Base-by-base conservation (phyloP, 2,329 filamentous ascomycete species). In the Keithomyces neogunnii region DNA sequence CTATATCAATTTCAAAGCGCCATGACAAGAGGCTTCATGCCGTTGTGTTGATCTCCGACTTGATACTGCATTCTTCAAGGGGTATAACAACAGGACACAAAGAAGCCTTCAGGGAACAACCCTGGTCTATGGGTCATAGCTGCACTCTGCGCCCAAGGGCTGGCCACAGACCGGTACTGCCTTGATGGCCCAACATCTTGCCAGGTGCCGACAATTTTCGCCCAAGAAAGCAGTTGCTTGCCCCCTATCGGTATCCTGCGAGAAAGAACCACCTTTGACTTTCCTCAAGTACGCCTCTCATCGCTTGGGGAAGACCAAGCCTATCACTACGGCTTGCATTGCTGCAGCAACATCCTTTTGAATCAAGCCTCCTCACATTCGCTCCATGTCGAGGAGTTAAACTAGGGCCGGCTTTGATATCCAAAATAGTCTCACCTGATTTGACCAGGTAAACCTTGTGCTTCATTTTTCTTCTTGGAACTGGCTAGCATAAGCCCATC, bases 1-100 rank as follows among this genome's bases (percentile, higher is more conserved):
- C 3, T 40, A 9, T 3, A 40, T 19, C 13, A 6, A 40, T 6
- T 5, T 5, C 11, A 49, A 7, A 32, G 45, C 46, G 35, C 29
- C 32, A 31, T 47, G 35, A 38, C 46, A 49, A 33, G 29, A 49
- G 45, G 45, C 49, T 35, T 33, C 49, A 40, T 45, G 33, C 30
- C 46, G 42, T 45, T 42, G 38, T 48, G 45, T 35, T 40, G 26
- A 33, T 28, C 45, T 51, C 10, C 45, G 40, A 10, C 13, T 36
- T 28, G 8, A 13, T 44, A 26, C 35, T 32, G 8, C 19, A 32
- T 8, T 11, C 45, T 28, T 10, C 26, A 19, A 44, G 40, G n/a
- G 40, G 19, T 28, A 9, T 7, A n/a, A 39, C 19, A n/a, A 11
- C 36, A n/a, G 9, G 3, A 9, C n/a, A 28, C 40, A 19, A 44